These are phyloP conservation scores for Psilocybe azurescens DNA, from an alignment of 768 basidiomycete species.

Conservation along the genomic window DNA sequence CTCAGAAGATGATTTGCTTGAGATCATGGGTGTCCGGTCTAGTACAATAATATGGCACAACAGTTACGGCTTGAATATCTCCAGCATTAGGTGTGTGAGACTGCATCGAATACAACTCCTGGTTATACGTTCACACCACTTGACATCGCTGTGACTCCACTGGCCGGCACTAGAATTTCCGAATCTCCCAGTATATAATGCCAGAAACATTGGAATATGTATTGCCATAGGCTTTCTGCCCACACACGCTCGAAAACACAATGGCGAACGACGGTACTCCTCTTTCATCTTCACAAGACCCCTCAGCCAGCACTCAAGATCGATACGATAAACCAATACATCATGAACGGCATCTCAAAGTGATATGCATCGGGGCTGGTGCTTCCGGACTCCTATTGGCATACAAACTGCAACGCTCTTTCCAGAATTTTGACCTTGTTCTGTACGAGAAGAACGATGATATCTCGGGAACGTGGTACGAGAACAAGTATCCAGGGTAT, in stretches of 20 bases:
- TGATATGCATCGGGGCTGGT: constrained; percentile 38
- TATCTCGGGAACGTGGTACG: constrained; percentile 38
- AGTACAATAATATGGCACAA: not conserved
- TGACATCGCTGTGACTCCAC: not conserved
- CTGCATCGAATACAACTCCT: too few species aligned
- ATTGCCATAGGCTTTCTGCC: not conserved
- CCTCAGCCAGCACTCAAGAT: not conserved
- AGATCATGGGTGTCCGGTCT: too few species aligned
- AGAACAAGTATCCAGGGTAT: constrained; percentile 41
- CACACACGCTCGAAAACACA: not conserved
- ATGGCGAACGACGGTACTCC: constrained; percentile 11
- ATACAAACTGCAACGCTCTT: constrained; percentile 41
- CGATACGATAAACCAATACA: constrained; percentile 29
- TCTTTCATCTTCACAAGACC: too few species aligned
- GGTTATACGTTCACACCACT: not conserved
- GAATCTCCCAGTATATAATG: not conserved
- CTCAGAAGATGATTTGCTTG: too few species aligned
- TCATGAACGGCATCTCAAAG: constrained; percentile 32
- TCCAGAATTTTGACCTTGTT: constrained; percentile 35
- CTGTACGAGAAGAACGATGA: constrained; percentile 39
- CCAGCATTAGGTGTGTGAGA: too few species aligned
- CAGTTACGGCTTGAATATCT: too few species aligned
- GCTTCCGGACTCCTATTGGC: constrained; percentile 38
- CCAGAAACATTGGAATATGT: not conserved
- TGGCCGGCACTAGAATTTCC: too few species aligned